These are phyloP conservation scores for Paracoccidioides brasiliensis DNA, from an alignment of 2,329 filamentous ascomycete genomes.

Conservation along the genomic window DNA sequence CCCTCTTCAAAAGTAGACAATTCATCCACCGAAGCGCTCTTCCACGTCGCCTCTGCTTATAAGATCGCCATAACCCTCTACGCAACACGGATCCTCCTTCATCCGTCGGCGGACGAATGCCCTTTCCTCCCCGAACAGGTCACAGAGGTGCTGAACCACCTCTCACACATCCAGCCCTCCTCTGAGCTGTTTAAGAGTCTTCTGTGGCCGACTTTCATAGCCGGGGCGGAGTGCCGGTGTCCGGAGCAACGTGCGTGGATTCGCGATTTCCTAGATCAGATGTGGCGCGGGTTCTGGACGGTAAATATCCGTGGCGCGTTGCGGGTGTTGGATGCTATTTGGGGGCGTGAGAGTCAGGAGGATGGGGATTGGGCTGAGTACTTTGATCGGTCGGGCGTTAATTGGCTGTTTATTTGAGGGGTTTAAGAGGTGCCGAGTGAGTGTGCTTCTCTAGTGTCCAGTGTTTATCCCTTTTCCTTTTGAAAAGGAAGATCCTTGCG, in stretches of 20 bases:
- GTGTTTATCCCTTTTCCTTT: too few species aligned
- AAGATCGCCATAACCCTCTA: constrained; percentile 30
- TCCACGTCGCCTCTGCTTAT: constrained; percentile 29
- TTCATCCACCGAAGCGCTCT: not conserved
- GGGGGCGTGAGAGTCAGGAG: constrained; percentile 24
- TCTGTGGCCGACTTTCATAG: constrained; percentile 33
- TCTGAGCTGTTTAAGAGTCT: constrained; percentile 32
- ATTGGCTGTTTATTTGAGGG: constrained; percentile 30
- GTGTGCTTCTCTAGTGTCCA: too few species aligned
- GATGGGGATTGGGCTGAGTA: constrained; percentile 30
- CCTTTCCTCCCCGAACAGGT: constrained; percentile 18
- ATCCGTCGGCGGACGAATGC: constrained; percentile 15
- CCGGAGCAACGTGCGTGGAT: constrained; percentile 21
- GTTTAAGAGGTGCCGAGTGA: too few species aligned
- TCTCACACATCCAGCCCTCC: constrained; percentile 23
- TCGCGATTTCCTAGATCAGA: constrained; percentile 20
- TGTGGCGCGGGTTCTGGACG: constrained; percentile 26
- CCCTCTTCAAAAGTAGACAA: not conserved
- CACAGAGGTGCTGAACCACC: constrained; percentile 22
- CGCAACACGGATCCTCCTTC: constrained; percentile 26
- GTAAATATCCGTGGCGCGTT: constrained; percentile 30
- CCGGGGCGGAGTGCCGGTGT: constrained; percentile 27
- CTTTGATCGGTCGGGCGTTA: constrained; percentile 26
- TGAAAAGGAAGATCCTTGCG: too few species aligned
- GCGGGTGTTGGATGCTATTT: constrained; percentile 29